Conservation (phyloP, 2,329 filamentous ascomycete genomes). For the Colletotrichum lupini region DNA sequence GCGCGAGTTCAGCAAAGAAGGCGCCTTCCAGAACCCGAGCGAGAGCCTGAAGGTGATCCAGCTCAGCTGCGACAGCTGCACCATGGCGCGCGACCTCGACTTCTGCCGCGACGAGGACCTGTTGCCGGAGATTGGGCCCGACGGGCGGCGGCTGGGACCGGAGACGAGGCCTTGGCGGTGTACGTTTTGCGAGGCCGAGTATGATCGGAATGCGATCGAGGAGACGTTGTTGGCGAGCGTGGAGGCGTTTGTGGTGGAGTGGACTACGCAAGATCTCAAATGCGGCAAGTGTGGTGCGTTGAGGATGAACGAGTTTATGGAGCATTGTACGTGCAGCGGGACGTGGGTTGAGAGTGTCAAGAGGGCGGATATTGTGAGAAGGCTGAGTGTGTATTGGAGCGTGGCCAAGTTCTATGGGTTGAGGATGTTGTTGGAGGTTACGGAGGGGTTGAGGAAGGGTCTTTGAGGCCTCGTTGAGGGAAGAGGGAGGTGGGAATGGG, state of each 20-base stretch:
- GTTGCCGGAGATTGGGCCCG: conserved; percentile 60
- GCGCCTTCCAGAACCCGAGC: conserved; percentile 88
- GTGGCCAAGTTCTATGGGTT: conserved; percentile 85
- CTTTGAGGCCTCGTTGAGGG: conserved; percentile 45
- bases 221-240: conserved; percentile 83
- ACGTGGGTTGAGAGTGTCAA: conserved; percentile 81
- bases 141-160: conserved; percentile 37
- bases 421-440: conserved; percentile 82
- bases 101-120: conserved; percentile 91
- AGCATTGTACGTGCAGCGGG: conserved; percentile 94
- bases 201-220: conserved; percentile 84
- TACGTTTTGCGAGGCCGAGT: conserved; percentile 78
- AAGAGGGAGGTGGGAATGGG: neutral
- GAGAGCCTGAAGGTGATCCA: conserved; percentile 78
- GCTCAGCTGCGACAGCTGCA: conserved; percentile 90
- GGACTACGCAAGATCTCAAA: conserved; percentile 90
- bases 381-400: conserved; percentile 75
- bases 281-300: conserved; percentile 79
- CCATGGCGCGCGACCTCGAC: conserved; percentile 87
- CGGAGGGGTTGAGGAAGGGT: conserved; percentile 68
- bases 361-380: conserved; percentile 71
- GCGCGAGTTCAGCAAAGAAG: conserved; percentile 90
- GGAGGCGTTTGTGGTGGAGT: conserved; percentile 79
- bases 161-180: conserved; percentile 75
- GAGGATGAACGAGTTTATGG: conserved; percentile 92